Evolutionary conservation across 164 flowering plant species (phyloP).

Genomic region (Macadamia integrifolia): DNA sequence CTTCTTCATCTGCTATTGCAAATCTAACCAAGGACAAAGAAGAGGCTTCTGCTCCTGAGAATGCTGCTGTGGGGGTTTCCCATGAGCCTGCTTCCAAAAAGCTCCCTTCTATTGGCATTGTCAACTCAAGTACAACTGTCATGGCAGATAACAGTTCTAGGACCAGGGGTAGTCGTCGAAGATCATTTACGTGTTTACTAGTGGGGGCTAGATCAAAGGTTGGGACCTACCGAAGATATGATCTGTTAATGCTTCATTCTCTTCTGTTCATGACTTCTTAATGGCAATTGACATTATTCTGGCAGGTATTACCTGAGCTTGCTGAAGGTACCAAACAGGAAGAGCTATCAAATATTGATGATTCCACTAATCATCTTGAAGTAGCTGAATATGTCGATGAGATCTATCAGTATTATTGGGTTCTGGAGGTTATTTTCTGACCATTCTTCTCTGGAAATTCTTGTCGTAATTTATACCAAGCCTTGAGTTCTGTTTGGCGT

Average conservation of each 20-base stretch:
- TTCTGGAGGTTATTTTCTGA: constrained; percentile 55
- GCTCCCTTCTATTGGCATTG: constrained; percentile 20
- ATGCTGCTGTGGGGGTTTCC: constrained; percentile 13
- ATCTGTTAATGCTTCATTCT: neutral
- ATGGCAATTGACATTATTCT: constrained; percentile 3
- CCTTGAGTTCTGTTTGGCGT: neutral
- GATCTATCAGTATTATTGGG: constrained; percentile 82
- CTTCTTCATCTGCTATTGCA: constrained; percentile 21
- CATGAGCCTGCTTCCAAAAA: constrained; percentile 23
- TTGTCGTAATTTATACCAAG: neutral
- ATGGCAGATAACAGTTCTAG: constrained; percentile 19
- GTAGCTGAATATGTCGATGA: constrained; percentile 89
- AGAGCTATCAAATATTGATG: constrained; percentile 61
- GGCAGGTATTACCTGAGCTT: constrained; percentile 37
- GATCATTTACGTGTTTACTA: constrained; percentile 62
- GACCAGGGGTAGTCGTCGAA: constrained; percentile 49
- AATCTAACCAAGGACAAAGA: constrained; percentile 26
- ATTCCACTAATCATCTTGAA: constrained; percentile 66
- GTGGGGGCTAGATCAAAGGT: constrained; percentile 65
- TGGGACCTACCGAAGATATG: neutral
- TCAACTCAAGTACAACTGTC: constrained; percentile 7
- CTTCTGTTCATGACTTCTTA: constrained; percentile 1
- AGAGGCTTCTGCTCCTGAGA: constrained; percentile 20
- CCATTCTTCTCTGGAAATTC: neutral
- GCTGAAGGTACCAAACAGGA: constrained; percentile 25